Evolutionary conservation across 2,329 filamentous ascomycete species (phyloP).

Genomic region (Sordariomycetes sp.): DNA sequence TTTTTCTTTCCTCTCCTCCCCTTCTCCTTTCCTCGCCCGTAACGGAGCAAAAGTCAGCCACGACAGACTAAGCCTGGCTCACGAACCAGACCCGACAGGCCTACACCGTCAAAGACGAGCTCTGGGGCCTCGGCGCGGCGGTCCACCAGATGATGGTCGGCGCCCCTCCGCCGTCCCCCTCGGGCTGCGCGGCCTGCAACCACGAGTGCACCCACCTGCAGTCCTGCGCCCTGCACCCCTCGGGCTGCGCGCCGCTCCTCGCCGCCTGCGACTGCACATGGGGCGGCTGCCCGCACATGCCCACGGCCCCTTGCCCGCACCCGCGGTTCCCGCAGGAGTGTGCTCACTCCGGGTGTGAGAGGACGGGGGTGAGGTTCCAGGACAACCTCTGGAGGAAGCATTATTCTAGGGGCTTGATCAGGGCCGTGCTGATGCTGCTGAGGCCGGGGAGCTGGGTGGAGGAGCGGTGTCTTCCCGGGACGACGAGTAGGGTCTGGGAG

Average conservation of each 20-base stretch:
- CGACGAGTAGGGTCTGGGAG: not conserved
- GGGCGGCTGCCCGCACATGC: constrained; percentile 1
- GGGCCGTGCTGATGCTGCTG: not conserved
- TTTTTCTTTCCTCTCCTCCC: not conserved
- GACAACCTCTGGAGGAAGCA: not conserved
- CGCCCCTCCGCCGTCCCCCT: not conserved
- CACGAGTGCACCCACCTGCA: constrained; percentile 1
- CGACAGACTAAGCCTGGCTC: constrained; percentile 4
- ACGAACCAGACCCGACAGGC: constrained; percentile 14
- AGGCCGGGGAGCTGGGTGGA: not conserved
- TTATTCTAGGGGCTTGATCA: constrained; percentile 1
- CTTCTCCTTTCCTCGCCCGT: not conserved
- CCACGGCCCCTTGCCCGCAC: not conserved
- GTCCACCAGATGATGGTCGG: constrained; percentile 29
- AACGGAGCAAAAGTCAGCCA: not conserved
- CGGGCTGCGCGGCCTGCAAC: not conserved
- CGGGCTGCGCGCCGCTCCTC: not conserved
- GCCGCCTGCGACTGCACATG: not conserved
- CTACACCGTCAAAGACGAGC: constrained; percentile 22
- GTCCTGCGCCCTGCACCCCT: not conserved
- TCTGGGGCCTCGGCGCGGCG: constrained; percentile 21
- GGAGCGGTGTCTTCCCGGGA: not conserved
- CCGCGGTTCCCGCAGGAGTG: not conserved
- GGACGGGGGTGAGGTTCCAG: not conserved
- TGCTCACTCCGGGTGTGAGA: not conserved